These are phyloP conservation scores for Aureobasidium sp. DNA, from an alignment of 2,329 filamentous ascomycete genomes.

Conservation along the genomic window DNA sequence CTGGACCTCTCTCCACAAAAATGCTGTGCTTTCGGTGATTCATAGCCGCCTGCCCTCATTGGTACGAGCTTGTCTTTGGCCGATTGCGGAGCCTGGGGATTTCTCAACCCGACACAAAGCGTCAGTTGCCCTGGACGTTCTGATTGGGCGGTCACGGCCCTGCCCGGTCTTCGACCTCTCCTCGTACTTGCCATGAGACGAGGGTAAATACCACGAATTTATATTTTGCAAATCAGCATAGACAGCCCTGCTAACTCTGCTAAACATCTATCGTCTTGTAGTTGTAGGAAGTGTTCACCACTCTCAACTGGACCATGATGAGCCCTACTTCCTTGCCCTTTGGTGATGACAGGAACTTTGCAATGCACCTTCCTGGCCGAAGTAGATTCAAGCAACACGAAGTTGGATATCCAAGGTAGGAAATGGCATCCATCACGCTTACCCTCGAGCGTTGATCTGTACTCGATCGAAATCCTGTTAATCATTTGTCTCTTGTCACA, in stretches of 20 bases:
- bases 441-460: not conserved
- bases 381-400: not conserved
- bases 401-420: not conserved
- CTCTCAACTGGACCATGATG: not conserved
- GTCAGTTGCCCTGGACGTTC: not conserved
- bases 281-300: not conserved
- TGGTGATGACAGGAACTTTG: not conserved
- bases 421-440: not conserved
- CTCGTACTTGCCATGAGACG: not conserved
- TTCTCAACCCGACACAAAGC: slow-evolving; percentile 6
- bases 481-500: not conserved
- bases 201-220: not conserved
- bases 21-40: slow-evolving; percentile 5
- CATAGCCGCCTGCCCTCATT: slow-evolving; percentile 2
- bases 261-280: not conserved
- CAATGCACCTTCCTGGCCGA: not conserved
- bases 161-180: not conserved
- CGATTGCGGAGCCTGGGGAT: slow-evolving; percentile 2
- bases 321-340: not conserved
- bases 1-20: slow-evolving; percentile 12
- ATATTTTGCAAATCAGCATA: not conserved
- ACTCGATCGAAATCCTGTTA: not conserved
- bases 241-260: not conserved
- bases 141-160: not conserved
- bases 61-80: slow-evolving; percentile 1